Base-by-base conservation (phyloP, 306 rosid genomes). In the Castanea mollissima region DNA sequence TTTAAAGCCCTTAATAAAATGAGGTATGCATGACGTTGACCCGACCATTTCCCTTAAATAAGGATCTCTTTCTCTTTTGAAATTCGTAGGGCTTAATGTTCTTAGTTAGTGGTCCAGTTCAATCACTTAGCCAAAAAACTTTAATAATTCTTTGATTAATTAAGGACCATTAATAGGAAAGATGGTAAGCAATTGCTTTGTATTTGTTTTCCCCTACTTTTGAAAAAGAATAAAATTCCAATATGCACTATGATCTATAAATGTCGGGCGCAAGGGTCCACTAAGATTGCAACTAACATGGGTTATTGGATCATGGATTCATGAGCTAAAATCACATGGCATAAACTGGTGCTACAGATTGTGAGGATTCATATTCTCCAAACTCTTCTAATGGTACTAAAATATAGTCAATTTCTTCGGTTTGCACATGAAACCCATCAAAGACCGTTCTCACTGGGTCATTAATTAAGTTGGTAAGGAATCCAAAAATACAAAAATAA, bases 1-100 rank as follows among this genome's bases (percentile, higher is more conserved):
- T 20, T 55, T 19, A 1, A 67, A 32, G 25, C 16, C 12, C 55
- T 29, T 32, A 74, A 78, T 73, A 55, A 25, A 52, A 52, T 82
- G 90, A 89, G 72, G 74, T 86, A 72, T 77, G 89, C 84, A 79
- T 86, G 92, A 87, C 86, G 88, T 75, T 84, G 88, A 73, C 83
- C 85, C 84, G 86, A 91, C 90, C 89, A 71, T 69, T 81, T 77
- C 85, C 88, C 83, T 85, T 82, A 76, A 87, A 89, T 74, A 74
- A 82, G 90, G 90, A 78, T 81, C 74, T 78, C 56, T 78, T 83
- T 76, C 78, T 84, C 86, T 78, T 90, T 81, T 65, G 54, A 79
- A 86, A 78, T 84, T 69, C 76, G 89, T 90, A 90, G 92, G 89
- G 86, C 83, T 87, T 75, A 87, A 83, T 84, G 88, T 89, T 87